Evolutionary conservation across 108 stramenopile species (phyloP).

Genomic region (Skeletonema marinoi): DNA sequence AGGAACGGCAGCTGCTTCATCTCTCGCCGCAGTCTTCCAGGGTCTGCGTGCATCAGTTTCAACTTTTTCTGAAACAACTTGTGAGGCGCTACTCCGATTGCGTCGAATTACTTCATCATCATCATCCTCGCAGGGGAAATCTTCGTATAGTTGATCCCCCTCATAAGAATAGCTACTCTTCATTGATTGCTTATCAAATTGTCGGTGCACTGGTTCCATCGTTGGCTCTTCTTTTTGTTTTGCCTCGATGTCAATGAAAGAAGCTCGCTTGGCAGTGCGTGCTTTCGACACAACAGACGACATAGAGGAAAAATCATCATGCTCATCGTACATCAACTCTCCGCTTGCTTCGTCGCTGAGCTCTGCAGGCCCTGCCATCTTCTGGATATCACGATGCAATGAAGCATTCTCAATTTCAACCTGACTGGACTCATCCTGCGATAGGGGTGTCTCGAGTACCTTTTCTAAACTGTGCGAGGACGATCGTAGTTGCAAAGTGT

Average conservation of each 20-base stretch:
- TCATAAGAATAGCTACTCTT: conserved; percentile 15
- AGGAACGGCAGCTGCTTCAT: neutral
- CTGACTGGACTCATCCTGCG: no score
- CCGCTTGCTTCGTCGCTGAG: neutral
- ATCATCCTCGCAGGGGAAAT: conserved; percentile 14
- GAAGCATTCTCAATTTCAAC: no score
- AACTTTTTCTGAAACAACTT: neutral
- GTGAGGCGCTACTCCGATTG: conserved; percentile 8
- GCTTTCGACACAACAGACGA: conserved; percentile 47
- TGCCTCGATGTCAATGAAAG: neutral
- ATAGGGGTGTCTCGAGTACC: neutral
- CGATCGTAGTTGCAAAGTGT: neutral
- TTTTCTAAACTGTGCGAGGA: neutral
- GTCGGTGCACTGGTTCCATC: neutral
- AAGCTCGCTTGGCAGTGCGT: neutral
- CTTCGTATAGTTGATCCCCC: conserved; percentile 30
- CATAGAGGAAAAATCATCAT: conserved; percentile 36
- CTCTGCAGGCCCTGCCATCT: neutral
- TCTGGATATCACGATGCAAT: neutral
- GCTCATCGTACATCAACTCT: neutral
- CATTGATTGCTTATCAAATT: neutral
- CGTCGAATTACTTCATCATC: conserved; percentile 1
- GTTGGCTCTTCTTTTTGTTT: neutral
- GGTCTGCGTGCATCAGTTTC: conserved; percentile 36
- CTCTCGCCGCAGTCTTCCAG: conserved; percentile 25